Evolutionary conservation across 2,329 filamentous ascomycete genomes (phyloP).

Genomic region (Cercospora sp.): DNA sequence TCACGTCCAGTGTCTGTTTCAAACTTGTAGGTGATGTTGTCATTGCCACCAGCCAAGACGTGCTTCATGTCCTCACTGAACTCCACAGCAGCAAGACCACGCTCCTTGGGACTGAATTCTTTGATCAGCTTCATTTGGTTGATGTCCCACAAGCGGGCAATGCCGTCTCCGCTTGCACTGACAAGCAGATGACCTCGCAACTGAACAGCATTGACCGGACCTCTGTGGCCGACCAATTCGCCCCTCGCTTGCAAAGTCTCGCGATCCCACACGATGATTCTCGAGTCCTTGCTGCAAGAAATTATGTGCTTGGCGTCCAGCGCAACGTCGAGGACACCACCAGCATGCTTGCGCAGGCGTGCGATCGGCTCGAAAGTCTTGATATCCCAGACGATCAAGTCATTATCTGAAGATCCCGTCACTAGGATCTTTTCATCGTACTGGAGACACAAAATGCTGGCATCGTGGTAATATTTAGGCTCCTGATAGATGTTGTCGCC

Average conservation of each 20-base stretch:
- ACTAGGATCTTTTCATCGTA: conserved; percentile 92
- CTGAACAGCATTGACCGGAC: conserved; percentile 95
- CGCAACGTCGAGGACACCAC: conserved; percentile 89
- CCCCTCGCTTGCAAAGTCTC: conserved; percentile 72
- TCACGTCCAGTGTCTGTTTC: conserved; percentile 87
- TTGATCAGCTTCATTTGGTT: conserved; percentile 84
- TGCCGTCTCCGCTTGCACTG: conserved; percentile 89
- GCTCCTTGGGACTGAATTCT: conserved; percentile 86
- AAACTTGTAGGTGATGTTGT: conserved; percentile 94
- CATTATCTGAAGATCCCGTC: conserved; percentile 89
- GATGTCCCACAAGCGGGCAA: conserved; percentile 94
- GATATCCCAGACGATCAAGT: conserved; percentile 88
- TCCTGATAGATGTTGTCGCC: conserved; percentile 51
- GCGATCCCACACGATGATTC: conserved; percentile 92
- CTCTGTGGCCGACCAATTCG: conserved; percentile 79
- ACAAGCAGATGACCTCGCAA: conserved; percentile 90
- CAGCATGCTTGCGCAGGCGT: conserved; percentile 74
- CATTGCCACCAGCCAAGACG: conserved; percentile 91
- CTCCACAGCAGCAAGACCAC: conserved; percentile 91
- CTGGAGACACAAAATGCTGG: conserved; percentile 91
- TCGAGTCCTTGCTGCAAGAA: conserved; percentile 94
- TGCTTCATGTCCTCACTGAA: conserved; percentile 94
- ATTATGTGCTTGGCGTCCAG: conserved; percentile 92
- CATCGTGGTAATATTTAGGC: conserved; percentile 69
- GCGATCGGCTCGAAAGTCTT: conserved; percentile 76